Evolutionary conservation across 2,329 filamentous ascomycete species (phyloP).

Genomic region (Moelleriella libera): DNA sequence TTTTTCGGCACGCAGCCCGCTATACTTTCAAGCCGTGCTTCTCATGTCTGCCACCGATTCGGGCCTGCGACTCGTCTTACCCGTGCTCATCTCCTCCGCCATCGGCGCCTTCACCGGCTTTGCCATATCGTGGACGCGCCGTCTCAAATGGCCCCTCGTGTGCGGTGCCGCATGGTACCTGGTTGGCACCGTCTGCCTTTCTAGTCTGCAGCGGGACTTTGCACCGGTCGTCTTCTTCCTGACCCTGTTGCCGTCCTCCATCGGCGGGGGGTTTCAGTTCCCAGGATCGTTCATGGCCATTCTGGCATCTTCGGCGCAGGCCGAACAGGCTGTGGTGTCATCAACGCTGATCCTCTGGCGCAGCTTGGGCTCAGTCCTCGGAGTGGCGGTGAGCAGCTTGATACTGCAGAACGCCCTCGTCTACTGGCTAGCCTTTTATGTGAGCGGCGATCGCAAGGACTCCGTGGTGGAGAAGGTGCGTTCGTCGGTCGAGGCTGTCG

Average conservation of each 20-base stretch:
- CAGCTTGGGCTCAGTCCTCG: slow-evolving; percentile 56
- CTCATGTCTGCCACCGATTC: slow-evolving; percentile 55
- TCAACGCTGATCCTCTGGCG: slow-evolving; percentile 60
- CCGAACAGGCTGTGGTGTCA: slow-evolving; percentile 54
- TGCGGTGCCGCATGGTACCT: slow-evolving; percentile 34
- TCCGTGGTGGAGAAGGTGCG: slow-evolving; percentile 37
- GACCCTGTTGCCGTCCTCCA: slow-evolving; percentile 38
- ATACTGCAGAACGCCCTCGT: slow-evolving; percentile 59
- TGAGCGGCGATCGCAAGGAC: slow-evolving; percentile 44
- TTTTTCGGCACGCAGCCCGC: slow-evolving; percentile 29
- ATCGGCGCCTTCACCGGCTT: slow-evolving; percentile 46
- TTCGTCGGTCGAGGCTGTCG: slow-evolving; percentile 39
- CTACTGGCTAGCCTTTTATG: slow-evolving; percentile 40
- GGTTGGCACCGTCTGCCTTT: slow-evolving; percentile 34
- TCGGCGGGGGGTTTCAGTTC: slow-evolving; percentile 51
- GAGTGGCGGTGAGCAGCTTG: slow-evolving; percentile 57
- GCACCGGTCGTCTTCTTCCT: slow-evolving; percentile 38
- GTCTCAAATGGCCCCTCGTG: slow-evolving; percentile 44
- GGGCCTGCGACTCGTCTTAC: slow-evolving; percentile 56
- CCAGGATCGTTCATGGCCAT: slow-evolving; percentile 50
- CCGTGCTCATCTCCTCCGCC: slow-evolving; percentile 40
- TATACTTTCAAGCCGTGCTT: slow-evolving; percentile 67
- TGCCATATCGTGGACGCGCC: slow-evolving; percentile 43
- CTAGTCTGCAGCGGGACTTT: slow-evolving; percentile 33
- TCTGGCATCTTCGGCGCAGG: slow-evolving; percentile 42